phyloP scores from a whole-genome alignment of 2,329 filamentous ascomycete genomes.

The Paraphoma sp. region DNA sequence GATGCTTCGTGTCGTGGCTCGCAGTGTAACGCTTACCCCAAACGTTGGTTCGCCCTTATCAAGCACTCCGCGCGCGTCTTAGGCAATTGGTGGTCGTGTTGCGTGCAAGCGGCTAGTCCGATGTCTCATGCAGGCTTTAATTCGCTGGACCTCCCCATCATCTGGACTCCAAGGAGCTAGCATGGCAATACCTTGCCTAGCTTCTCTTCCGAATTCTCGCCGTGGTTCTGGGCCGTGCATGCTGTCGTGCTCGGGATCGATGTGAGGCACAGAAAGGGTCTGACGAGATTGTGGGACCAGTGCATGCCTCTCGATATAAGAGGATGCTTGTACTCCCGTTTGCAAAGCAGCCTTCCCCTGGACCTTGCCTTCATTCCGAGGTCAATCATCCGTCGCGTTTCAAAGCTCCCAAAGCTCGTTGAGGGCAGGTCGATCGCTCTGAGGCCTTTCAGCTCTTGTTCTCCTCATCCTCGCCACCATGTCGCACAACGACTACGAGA shows the following conservation, averaged over 20 bases:
- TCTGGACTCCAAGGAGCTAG: constrained; percentile 22
- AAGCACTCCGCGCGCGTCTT: constrained; percentile 18
- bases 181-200: constrained; percentile 24
- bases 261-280: constrained; percentile 8
- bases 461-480: constrained; percentile 16
- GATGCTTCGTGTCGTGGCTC: constrained; percentile 19
- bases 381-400: constrained; percentile 7
- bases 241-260: constrained; percentile 19
- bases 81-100: constrained; percentile 21
- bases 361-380: constrained; percentile 16
- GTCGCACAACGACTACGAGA: constrained; percentile 32
- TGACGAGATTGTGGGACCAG: constrained; percentile 22
- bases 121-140: constrained; percentile 15
- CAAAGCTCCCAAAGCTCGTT: too few relatives aligned
- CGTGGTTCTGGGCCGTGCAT: constrained; percentile 16
- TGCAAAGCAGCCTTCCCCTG: constrained; percentile 8
- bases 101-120: constrained; percentile 19
- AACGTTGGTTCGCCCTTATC: constrained; percentile 31
- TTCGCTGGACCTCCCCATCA: constrained; percentile 23
- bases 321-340: constrained; percentile 24
- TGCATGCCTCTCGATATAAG: constrained; percentile 29
- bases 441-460: neutral
- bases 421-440: neutral
- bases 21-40: constrained; percentile 13
- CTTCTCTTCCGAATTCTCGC: constrained; percentile 15